A percentile compares a stretch with the other conserved stretches of the same genome.
Conservation (phyloP, 2,329 filamentous ascomycete genomes). For the Cytospora paraplurivora region DNA sequence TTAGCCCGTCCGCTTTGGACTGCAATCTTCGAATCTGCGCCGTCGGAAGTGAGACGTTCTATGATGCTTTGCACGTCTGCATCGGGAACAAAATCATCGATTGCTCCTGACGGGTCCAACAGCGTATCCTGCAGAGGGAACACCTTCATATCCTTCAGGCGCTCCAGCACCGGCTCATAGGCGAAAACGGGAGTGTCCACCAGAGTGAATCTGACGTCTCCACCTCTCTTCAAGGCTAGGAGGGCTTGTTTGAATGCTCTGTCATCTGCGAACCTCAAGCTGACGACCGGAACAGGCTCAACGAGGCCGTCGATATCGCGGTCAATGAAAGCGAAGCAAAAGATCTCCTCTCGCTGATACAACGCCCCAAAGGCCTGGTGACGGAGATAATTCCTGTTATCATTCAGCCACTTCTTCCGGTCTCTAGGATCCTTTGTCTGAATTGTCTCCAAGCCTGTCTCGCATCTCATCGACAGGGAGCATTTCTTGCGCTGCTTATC, state of each 20-base stretch:
- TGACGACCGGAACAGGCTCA: constrained; percentile 47
- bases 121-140: constrained; percentile 59
- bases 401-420: constrained; percentile 48
- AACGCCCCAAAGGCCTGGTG: constrained; percentile 66
- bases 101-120: constrained; percentile 39
- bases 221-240: constrained; percentile 41
- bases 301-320: constrained; percentile 52
- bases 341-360: constrained; percentile 50
- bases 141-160: constrained; percentile 57
- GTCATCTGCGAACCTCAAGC: constrained; percentile 53
- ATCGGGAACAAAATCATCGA: constrained; percentile 5
- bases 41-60: constrained; percentile 5
- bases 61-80: not conserved
- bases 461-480: constrained; percentile 45
- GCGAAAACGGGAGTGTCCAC: constrained; percentile 69
- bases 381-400: constrained; percentile 54
- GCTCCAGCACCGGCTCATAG: constrained; percentile 65
- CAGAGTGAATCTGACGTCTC: constrained; percentile 51
- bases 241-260: constrained; percentile 51
- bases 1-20: not conserved
- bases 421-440: constrained; percentile 33
- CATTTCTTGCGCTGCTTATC: constrained; percentile 37
- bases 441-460: constrained; percentile 49
- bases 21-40: not conserved
- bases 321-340: constrained; percentile 63